Evolutionary conservation across 306 rosid species (phyloP).

Genomic region (apple (Malus domestica)): ASM211411v1 NC_041798.1:38511001-38511500

Average conservation of each 20-base stretch:
- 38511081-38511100: conserved; percentile 84
- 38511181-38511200: conserved; percentile 67
- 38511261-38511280: neutral
- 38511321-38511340: neutral
- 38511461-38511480: neutral
- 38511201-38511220: conserved; percentile 72
- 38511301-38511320: neutral
- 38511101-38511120: conserved; percentile 79
- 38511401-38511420: neutral
- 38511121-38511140: conserved; percentile 78
- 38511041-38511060: conserved; percentile 98
- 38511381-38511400: neutral
- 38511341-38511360: neutral
- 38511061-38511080: conserved; percentile 93
- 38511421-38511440: neutral
- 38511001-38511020: conserved; percentile 97
- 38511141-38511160: conserved; percentile 98
- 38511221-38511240: neutral
- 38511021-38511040: conserved; percentile 99
- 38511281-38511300: neutral
- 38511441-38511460: neutral
- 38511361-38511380: neutral
- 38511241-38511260: neutral
- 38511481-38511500: neutral
- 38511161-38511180: conserved; percentile 92